A percentile compares a stretch with the other conserved stretches of the same genome.
Conservation (phyloP, 148 eudicot genomes). For the Rhododendron molle region DNA sequence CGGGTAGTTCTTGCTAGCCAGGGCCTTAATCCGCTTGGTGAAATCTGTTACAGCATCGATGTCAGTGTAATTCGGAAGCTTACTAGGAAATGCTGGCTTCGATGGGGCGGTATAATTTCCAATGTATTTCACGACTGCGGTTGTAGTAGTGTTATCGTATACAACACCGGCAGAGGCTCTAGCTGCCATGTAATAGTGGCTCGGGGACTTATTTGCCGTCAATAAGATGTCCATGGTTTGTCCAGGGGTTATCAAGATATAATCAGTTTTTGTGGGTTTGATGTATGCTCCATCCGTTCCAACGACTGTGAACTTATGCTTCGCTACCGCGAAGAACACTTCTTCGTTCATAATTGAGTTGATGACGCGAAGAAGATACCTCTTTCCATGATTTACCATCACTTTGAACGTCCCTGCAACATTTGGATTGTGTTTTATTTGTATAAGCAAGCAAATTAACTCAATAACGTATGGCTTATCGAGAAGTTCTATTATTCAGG, state of each 20-base stretch:
- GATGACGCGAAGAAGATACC: constrained; percentile 27
- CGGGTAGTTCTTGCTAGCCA: constrained; percentile 7
- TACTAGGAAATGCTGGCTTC: constrained; percentile 8
- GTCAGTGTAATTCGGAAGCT: constrained; percentile 17
- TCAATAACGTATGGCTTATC: not conserved
- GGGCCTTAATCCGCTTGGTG: not conserved
- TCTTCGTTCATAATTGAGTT: constrained; percentile 23
- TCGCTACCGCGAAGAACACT: constrained; percentile 24
- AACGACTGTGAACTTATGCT: constrained; percentile 19
- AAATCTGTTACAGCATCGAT: constrained; percentile 12
- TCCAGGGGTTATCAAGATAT: constrained; percentile 28
- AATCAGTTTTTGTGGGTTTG: constrained; percentile 21
- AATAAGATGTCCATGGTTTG: constrained; percentile 29
- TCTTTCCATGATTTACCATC: constrained; percentile 20
- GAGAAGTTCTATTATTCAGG: not conserved
- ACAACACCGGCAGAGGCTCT: constrained; percentile 6
- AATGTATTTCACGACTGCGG: constrained; percentile 20
- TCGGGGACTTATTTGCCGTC: constrained; percentile 18
- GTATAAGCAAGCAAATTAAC: not conserved
- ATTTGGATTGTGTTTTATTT: not conserved
- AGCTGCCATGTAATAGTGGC: constrained; percentile 25
- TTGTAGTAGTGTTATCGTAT: constrained; percentile 27
- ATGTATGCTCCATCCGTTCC: constrained; percentile 22
- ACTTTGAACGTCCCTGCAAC: constrained; percentile 16
- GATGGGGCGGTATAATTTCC: constrained; percentile 3